Evolutionary conservation across 78 protist species (phyloP).

Genomic region (Carpediemonas membranifera): DNA sequence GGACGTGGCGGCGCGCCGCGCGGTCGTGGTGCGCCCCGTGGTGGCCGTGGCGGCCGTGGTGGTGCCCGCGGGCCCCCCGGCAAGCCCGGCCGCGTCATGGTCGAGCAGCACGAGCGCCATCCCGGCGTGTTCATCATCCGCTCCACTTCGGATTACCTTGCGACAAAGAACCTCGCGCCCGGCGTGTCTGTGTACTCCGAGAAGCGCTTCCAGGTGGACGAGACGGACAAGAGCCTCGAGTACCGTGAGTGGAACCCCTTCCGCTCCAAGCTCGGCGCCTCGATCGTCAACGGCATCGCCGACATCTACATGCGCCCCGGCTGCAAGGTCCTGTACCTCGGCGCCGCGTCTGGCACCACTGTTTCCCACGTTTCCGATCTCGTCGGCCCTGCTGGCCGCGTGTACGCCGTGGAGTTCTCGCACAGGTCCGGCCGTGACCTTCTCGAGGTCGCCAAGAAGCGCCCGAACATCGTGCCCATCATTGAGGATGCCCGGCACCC

Average conservation of each 20-base stretch:
- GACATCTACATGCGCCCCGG: constrained; percentile 86
- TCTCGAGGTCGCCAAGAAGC: constrained; percentile 88
- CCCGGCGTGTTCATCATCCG: constrained; percentile 78
- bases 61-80: constrained; percentile 45
- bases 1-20: too few relatives aligned
- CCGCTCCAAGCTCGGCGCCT: constrained; percentile 97
- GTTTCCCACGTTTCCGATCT: constrained; percentile 96
- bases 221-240: constrained; percentile 73
- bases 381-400: constrained; percentile 94
- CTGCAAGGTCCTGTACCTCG: constrained; percentile 92
- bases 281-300: constrained; percentile 88
- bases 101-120: constrained; percentile 82
- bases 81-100: constrained; percentile 41
- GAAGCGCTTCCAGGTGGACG: constrained; percentile 78
- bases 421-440: constrained; percentile 96
- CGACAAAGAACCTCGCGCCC: constrained; percentile 77
- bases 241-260: constrained; percentile 99
- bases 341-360: constrained; percentile 99
- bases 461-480: constrained; percentile 97
- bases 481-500: constrained; percentile 99
- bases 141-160: constrained; percentile 70
- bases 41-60: constrained; percentile 51
- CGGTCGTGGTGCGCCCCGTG: constrained; percentile 38
- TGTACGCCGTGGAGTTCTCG: constrained; percentile 98
- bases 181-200: constrained; percentile 97